Evolutionary conservation across 2,329 filamentous ascomycete genomes (phyloP).

Genomic region (Verticillium albo-atrum): DNA sequence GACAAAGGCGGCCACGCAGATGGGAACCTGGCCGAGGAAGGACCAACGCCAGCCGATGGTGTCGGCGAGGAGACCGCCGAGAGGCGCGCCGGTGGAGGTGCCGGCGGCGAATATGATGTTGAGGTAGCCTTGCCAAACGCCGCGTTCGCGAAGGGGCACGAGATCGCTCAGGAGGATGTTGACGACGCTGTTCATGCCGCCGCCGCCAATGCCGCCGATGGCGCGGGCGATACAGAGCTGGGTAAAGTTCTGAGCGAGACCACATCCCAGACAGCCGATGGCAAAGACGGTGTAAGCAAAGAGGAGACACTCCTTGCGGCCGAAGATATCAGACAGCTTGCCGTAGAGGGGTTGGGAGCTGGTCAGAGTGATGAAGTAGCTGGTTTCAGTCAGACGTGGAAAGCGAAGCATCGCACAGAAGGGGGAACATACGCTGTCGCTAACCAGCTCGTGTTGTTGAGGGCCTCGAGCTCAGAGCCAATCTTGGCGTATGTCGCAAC

Average conservation of each 20-base stretch:
- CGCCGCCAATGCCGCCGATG: conserved; percentile 56
- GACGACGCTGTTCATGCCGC: conserved; percentile 67
- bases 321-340: conserved; percentile 67
- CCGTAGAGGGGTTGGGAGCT: conserved; percentile 73
- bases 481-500: conserved; percentile 76
- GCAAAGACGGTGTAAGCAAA: conserved; percentile 62
- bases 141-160: conserved; percentile 63
- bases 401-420: not conserved
- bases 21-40: conserved; percentile 66
- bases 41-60: conserved; percentile 71
- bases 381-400: conserved; percentile 14
- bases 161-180: conserved; percentile 68
- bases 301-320: conserved; percentile 61
- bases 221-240: conserved; percentile 61
- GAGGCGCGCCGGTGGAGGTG: conserved; percentile 62
- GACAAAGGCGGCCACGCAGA: conserved; percentile 61
- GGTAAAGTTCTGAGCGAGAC: conserved; percentile 57
- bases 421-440: conserved; percentile 39
- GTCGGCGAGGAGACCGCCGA: conserved; percentile 70
- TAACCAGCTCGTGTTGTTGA: conserved; percentile 74
- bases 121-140: conserved; percentile 68
- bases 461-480: conserved; percentile 67
- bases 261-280: conserved; percentile 59
- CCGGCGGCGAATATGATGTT: conserved; percentile 69
- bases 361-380: conserved; percentile 70